Evolutionary conservation across 768 basidiomycete species (phyloP).

Genomic region (Gymnopilus junonius): DNA sequence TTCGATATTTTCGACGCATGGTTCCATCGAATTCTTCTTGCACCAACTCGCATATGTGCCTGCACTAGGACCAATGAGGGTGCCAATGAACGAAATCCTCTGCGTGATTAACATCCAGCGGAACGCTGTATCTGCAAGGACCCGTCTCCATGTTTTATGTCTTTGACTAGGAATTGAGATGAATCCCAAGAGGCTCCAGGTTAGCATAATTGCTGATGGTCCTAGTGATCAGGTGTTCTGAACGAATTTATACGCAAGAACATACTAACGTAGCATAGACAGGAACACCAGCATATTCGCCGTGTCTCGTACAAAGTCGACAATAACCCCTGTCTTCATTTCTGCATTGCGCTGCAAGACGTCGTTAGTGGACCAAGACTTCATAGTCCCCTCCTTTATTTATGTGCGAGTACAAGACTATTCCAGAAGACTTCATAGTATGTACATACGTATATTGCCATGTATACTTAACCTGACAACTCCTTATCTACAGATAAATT

Average conservation of each 20-base stretch:
- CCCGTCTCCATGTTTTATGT: slow-evolving; percentile 15
- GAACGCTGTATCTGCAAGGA: slow-evolving; percentile 11
- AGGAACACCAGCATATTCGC: slow-evolving; percentile 2
- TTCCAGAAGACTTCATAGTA: neutral
- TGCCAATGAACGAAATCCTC: neutral
- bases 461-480: neutral
- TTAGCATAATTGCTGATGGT: neutral
- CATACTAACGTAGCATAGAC: slow-evolving; percentile 7
- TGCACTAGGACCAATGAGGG: slow-evolving; percentile 4
- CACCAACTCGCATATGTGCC: slow-evolving; percentile 12
- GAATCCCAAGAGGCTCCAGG: neutral
- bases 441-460: slow-evolving; percentile 6
- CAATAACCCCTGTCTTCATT: neutral
- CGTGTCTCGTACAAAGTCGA: slow-evolving; percentile 2
- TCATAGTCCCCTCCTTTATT: slow-evolving; percentile 7
- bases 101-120: slow-evolving; percentile 14
- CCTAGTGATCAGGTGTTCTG: neutral
- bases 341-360: neutral
- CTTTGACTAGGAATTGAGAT: neutral
- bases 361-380: neutral
- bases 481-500: neutral
- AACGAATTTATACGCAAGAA: neutral
- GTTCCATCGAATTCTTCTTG: neutral
- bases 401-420: neutral
- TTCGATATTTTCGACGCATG: slow-evolving; percentile 10